Evolutionary conservation across 2,329 filamentous ascomycete species (phyloP), one percentile per base, ranked within the genome.

Genomic region (Phoma herbarum): DNA sequence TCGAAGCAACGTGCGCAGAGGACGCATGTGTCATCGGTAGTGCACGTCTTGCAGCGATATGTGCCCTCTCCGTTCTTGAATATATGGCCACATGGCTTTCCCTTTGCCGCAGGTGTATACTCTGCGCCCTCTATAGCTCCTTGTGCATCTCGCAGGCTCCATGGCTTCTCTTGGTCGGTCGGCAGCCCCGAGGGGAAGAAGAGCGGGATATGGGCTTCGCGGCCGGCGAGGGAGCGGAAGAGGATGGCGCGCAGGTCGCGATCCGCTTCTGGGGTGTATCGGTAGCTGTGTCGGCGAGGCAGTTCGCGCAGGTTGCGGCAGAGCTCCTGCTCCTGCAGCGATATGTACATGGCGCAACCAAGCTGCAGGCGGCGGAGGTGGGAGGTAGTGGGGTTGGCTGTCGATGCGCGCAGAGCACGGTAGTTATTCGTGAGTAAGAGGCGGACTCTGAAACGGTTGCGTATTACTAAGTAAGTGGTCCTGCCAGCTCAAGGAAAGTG

Each of bases 21-120:
- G 48, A 95, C 94, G 78, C 94, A 98, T 0, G 95, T 98, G 65
- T 97, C 94, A 77, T 99, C 96, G 43, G 90, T 88, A 46, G 92
- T 92, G 78, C 95, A 99, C 10, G 94, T 98, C 74, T 93, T 90
- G 83, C 95, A 99, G 69, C 90, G 86, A 77, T 98, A 99, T 59
- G 92, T 94, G 56, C 93, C 93, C 81, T 99, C 95, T 49, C 94
- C 95, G 14, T 87, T 85, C 79, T 94, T 94, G 84, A 99, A 97
- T 62, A 99, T 98, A 81, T 99, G 96, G 4, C 95, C 96, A 76
- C 95, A 99, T 45, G 93, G 89, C 78, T 96, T 96, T 54, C 96
- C 95, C 66, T 92, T 88, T 14, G 95, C 95, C 7, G 91, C 90
- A 66, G 94, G 90, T 20, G 92, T 95, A 75, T 98, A 99, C 77